Base-by-base conservation (phyloP, 2,329 filamentous ascomycete species). In the Cucurbitaria berberidis region DNA sequence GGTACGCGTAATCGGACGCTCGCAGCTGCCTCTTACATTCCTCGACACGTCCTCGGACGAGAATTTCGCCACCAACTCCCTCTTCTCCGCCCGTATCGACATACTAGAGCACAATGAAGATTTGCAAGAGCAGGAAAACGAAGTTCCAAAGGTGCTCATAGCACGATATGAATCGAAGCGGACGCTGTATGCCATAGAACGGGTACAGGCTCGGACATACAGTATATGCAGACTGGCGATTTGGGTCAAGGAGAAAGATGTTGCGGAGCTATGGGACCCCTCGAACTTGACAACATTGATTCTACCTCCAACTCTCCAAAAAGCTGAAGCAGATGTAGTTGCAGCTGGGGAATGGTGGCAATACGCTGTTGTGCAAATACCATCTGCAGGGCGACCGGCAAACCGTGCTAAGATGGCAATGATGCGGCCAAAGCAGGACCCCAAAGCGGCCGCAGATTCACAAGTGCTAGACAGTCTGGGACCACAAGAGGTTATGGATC, bases 101-200 rank as follows among this genome's bases (percentile, higher is more conserved):
- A 48, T 70, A 6, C 59, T 76, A 16, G 74, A 76, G 51, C 41
- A 49, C 13, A 35, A 60, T 27, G 32, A 56, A 34, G 53, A 53
- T 7, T n/a, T n/a, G 10, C 48, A 52, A 13, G 26, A 53, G 0
- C 49, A 62, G 4, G 49, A 46, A 0, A 22, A 29, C 22, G 41
- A 35, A 18, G 16, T 36, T 8, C 51, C 65, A 2, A 69, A 60
- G 43, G 62, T 77, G 24, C 72, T 77, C 26, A 61, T 77, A 48
- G 73, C 73, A 35, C 64, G 67, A 6, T 48, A 67, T 34, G 72
- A 73, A 36, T 55, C 60, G 7, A 69, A 93, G 59, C 89, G 90
- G 76, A 84, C 87, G 0, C 72, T 98, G 2, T 97, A 93, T 89
- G 85, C 86, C 48, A 90, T 93, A 27, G 89, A 93, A 75, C 81